Conservation (phyloP, 495 filamentous ascomycete species). For the Rhypophila decipiens region DNA sequence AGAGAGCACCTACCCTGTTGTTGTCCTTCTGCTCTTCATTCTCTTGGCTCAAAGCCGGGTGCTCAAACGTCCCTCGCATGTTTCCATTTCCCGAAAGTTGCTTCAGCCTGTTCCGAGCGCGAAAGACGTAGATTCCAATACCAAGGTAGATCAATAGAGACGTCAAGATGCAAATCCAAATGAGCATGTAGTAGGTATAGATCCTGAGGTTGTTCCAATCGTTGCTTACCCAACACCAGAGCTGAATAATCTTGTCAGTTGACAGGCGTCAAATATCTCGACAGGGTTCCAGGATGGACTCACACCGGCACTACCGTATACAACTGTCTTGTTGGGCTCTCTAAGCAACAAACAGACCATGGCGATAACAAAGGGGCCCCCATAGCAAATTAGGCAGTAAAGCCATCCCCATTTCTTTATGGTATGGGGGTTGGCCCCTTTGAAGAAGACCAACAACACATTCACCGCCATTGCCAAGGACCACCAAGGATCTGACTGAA, state of each 20-base stretch:
- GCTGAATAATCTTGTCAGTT: slow-evolving; percentile 19
- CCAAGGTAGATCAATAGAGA: slow-evolving; percentile 62
- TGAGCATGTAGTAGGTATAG: slow-evolving; percentile 65
- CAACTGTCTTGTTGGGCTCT: slow-evolving; percentile 29
- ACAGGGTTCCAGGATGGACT: too few species aligned
- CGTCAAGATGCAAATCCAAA: slow-evolving; percentile 62
- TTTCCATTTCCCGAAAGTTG: background rate
- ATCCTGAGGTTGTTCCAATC: slow-evolving; percentile 63
- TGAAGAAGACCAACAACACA: slow-evolving; percentile 77
- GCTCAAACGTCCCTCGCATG: slow-evolving; percentile 10
- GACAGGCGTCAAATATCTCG: background rate
- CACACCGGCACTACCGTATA: slow-evolving; percentile 64
- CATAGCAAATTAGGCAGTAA: slow-evolving; percentile 68
- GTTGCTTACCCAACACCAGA: slow-evolving; percentile 74
- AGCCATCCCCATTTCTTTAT: slow-evolving; percentile 61
- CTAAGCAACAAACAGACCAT: slow-evolving; percentile 56
- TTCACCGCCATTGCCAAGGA: slow-evolving; percentile 77
- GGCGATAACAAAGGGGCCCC: slow-evolving; percentile 61
- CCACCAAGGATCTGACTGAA: slow-evolving; percentile 52
- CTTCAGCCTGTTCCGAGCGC: slow-evolving; percentile 38
- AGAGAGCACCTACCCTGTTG: background rate
- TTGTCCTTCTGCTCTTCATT: slow-evolving; percentile 7
- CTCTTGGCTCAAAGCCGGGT: slow-evolving; percentile 13
- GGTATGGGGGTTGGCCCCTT: slow-evolving; percentile 55
- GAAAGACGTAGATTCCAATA: slow-evolving; percentile 58